phyloP scores from a whole-genome alignment of 2,329 filamentous ascomycete species.

The Neocatenulostroma microsporum region DNA sequence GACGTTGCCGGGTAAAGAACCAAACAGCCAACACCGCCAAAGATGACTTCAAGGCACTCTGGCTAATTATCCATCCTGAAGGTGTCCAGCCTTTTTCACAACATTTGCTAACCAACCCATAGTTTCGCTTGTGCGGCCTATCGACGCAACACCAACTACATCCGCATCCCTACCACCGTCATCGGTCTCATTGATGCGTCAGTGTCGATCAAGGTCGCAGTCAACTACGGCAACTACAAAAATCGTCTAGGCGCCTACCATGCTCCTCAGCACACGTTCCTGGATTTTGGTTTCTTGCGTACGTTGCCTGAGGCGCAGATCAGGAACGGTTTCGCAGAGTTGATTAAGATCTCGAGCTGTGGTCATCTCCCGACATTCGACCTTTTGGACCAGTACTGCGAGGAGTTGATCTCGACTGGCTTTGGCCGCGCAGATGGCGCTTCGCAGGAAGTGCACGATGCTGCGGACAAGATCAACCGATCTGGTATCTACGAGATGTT shows the following conservation, averaged over 20 bases:
- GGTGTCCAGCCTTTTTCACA: constrained; percentile 5
- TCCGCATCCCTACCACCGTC: constrained; percentile 65
- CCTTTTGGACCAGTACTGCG: constrained; percentile 60
- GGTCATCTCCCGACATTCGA: constrained; percentile 59
- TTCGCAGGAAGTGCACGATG: constrained; percentile 48
- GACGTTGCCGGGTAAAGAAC: constrained; percentile 59
- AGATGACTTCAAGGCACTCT: constrained; percentile 45
- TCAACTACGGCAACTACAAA: constrained; percentile 71
- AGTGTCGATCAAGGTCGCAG: constrained; percentile 69
- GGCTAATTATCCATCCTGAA: constrained; percentile 30
- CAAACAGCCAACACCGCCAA: constrained; percentile 28
- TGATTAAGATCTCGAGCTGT: constrained; percentile 69
- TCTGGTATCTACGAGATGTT: constrained; percentile 65
- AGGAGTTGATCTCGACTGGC: constrained; percentile 56
- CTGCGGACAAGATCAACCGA: constrained; percentile 58
- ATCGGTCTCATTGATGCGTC: constrained; percentile 69
- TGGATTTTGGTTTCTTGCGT: constrained; percentile 65
- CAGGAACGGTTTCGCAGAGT: constrained; percentile 64
- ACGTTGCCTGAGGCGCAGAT: constrained; percentile 61
- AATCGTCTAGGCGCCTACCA: constrained; percentile 67
- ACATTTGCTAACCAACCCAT: constrained; percentile 19
- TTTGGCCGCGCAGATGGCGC: constrained; percentile 57
- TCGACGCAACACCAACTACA: constrained; percentile 64
- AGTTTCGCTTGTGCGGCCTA: constrained; percentile 66
- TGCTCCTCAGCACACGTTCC: constrained; percentile 62